Conservation (phyloP, 2,329 filamentous ascomycete genomes). For the Sclerotinia borealis region DNA sequence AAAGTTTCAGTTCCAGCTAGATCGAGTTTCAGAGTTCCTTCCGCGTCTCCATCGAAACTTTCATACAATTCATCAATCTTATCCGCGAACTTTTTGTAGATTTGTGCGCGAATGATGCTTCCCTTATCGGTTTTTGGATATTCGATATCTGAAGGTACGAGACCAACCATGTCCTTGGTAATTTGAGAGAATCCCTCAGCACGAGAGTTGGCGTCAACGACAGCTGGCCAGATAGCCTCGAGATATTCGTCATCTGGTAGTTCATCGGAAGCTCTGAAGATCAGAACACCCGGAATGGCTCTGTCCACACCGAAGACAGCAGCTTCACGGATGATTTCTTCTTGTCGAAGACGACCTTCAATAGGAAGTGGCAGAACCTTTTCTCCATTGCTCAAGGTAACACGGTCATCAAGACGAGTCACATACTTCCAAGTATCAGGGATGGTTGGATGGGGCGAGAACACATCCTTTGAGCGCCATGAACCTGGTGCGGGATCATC, state of each 20-base stretch:
- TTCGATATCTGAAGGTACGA: conserved; percentile 39
- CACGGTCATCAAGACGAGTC: conserved; percentile 40
- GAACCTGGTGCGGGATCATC: conserved; percentile 39
- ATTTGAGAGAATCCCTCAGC: conserved; percentile 49
- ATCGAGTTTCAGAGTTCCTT: conserved; percentile 21
- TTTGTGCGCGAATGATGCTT: conserved; percentile 45
- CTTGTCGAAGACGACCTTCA: conserved; percentile 49
- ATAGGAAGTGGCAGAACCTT: conserved; percentile 42
- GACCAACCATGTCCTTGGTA: conserved; percentile 45
- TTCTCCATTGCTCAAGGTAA: conserved; percentile 43
- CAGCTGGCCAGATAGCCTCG: conserved; percentile 42
- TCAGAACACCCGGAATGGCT: conserved; percentile 46
- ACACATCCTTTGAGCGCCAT: conserved; percentile 41
- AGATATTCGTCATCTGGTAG: conserved; percentile 42
- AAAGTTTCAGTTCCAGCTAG: conserved; percentile 31
- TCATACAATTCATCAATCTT: conserved; percentile 40
- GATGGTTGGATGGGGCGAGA: conserved; percentile 37
- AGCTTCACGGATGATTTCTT: conserved; percentile 47
- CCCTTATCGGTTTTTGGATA: conserved; percentile 50
- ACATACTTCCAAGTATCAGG: conserved; percentile 41
- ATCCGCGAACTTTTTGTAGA: conserved; percentile 40
- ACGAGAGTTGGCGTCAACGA: conserved; percentile 45
- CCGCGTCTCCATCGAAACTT: conserved; percentile 24
- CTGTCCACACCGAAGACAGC: conserved; percentile 51
- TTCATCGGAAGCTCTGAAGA: conserved; percentile 41